These are phyloP conservation scores for Pulveroboletus frians DNA, from an alignment of 768 basidiomycete genomes.

Conservation along the genomic window DNA sequence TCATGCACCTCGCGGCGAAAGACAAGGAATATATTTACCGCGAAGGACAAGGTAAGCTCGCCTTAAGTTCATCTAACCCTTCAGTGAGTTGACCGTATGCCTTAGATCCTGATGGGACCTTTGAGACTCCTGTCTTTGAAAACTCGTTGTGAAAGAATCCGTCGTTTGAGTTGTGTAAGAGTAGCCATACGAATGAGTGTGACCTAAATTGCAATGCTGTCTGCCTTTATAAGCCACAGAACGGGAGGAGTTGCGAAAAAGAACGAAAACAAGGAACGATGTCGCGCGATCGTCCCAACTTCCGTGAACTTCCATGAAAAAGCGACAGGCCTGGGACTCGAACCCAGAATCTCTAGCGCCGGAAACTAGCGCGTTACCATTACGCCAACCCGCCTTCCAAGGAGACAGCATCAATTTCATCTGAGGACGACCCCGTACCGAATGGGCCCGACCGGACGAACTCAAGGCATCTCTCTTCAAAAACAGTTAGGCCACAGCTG, in stretches of 20 bases:
- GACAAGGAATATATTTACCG: slow-evolving; percentile 57
- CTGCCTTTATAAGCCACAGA: too few species aligned
- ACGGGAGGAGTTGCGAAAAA: too few species aligned
- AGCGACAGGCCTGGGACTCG: slow-evolving; percentile 58
- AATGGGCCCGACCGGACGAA: background rate
- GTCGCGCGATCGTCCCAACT: too few species aligned
- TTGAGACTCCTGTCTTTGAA: slow-evolving; percentile 43
- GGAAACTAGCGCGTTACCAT: slow-evolving; percentile 65
- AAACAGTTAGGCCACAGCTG: too few species aligned
- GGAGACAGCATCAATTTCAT: too few species aligned
- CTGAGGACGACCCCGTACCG: too few species aligned
- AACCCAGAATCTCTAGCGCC: slow-evolving; percentile 61
- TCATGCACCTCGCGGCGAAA: slow-evolving; percentile 58
- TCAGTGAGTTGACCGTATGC: background rate
- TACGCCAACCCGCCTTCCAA: slow-evolving; percentile 50
- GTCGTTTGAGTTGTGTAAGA: slow-evolving; percentile 2
- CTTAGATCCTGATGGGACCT: slow-evolving; percentile 35
- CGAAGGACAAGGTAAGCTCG: slow-evolving; percentile 48
- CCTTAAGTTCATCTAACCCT: too few species aligned
- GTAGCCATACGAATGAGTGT: background rate
- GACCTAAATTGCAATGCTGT: too few species aligned
- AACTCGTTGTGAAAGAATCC: background rate
- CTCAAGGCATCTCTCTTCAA: too few species aligned
- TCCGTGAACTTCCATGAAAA: slow-evolving; percentile 16
- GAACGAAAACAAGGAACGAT: too few species aligned